A percentile compares a stretch with the other conserved stretches of the same genome.
Conservation (phyloP, 2,329 filamentous ascomycete species). For the Alternaria sp. region DNA sequence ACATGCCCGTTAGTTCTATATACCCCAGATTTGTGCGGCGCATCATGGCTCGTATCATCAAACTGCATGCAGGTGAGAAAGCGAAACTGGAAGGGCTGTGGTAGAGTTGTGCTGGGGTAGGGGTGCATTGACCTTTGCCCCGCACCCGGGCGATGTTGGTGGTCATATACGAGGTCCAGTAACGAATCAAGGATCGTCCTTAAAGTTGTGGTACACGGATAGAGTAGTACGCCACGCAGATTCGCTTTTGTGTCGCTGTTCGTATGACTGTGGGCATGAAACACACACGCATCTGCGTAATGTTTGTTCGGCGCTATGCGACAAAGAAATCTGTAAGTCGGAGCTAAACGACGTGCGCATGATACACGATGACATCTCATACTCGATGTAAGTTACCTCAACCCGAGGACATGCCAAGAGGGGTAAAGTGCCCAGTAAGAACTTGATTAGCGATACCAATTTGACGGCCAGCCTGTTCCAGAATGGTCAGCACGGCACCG, state of each 20-base stretch:
- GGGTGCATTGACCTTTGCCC: constrained; percentile 13
- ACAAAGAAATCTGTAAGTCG: not conserved
- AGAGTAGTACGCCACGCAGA: not conserved
- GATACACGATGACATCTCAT: not conserved
- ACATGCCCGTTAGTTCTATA: constrained; percentile 10
- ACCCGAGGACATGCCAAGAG: constrained; percentile 10
- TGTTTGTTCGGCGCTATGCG: not conserved
- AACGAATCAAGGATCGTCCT: not conserved
- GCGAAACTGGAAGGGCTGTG: not conserved
- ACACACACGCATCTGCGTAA: not conserved
- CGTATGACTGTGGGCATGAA: not conserved
- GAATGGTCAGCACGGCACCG: constrained; percentile 3
- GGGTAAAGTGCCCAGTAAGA: constrained; percentile 5
- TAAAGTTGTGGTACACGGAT: not conserved
- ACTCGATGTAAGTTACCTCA: not conserved
- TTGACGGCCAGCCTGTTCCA: not conserved
- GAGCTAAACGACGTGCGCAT: not conserved
- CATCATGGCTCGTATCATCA: constrained; percentile 4
- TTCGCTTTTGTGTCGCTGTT: not conserved
- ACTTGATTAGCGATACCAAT: not conserved
- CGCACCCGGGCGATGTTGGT: constrained; percentile 14
- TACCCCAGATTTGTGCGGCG: constrained; percentile 8
- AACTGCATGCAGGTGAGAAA: constrained; percentile 9
- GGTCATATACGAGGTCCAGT: constrained; percentile 3
- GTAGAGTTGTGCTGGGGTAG: not conserved